Evolutionary conservation across 1,284 basidiomycete genomes (phyloP), one percentile per base, ranked within the genome.

Genomic region (Malassezia dermatis): DNA sequence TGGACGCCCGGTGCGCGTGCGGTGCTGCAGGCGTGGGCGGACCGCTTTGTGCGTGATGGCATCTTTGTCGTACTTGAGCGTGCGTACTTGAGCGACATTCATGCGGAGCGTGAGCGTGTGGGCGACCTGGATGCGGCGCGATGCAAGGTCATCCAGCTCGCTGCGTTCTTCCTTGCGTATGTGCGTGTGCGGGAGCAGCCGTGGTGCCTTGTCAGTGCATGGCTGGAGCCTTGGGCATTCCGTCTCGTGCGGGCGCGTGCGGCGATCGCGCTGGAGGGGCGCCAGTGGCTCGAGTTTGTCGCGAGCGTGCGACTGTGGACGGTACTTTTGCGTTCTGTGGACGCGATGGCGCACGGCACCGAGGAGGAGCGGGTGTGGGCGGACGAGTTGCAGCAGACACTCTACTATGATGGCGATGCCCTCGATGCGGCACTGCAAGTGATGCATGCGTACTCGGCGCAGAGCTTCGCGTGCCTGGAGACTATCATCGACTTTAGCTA

Each of bases 191-290:
- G 66, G 12, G 42, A 57, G 3, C 71, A 64, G 64, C 62, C 63
- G 0, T 67, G 71, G 32, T 48, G 56, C 28, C 56, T 67, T 8
- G 61, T 73, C 26, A 56, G 53, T 23, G 51, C 62, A 10, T 72
- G 69, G 69, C 59, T 69, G 30, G 65, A 73, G 48, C 66, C 64
- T 6, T 73, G 71, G 71, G 62, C 69, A 2, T 67, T 73, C 54
- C 61, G 62, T 27, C 65, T 73, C 61, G 69, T 63, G 32, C 61
- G 63, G 2, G 56, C 66, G 12, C 62, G 71, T 12, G 55, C 67
- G 5, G 61, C 61, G 15, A 58, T 61, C 27, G 58, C 71, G 1
- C 59, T 63, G 34, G 66, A 71, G 30, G 56, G 54, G 7, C 59
- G 59, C 23, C 43, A 53, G 17, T 74, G 71, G 71, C 67, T 71